Base-by-base conservation (phyloP, 371 early-diverging fungal genomes). In the Rozella allomycis region DNA sequence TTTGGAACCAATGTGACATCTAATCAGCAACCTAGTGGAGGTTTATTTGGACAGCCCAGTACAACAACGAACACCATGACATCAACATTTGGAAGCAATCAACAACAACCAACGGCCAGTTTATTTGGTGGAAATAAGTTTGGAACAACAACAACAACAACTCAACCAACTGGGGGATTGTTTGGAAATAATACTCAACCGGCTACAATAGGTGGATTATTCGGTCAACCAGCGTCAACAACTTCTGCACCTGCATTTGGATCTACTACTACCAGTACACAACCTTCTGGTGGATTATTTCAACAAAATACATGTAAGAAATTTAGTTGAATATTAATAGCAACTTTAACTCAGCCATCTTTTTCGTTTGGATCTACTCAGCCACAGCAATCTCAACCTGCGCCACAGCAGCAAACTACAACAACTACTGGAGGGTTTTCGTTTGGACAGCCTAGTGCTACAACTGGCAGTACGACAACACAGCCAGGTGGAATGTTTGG, bases 221-320 rank as follows among this genome's bases (percentile, higher is more conserved):
- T 47, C 29, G 49, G 43, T 14, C 31, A 34, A 25, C 55, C 55
- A 35, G 53, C 50, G 12, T 17, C 47, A 1, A 31, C 51, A 4
- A 35, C 53, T 9, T 27, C 43, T 5, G 37, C 50, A 6, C 9
- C 51, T 4, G 42, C 49, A 4, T 45, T 49, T 9, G 41, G 58
- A 8, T 38, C 45, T 13, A 38, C 45, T 29, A 54, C 55, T 9
- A 49, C 50, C n/a, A 33, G 41, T 11, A 40, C 47, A 14, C 12
- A 37, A 22, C 20, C 47, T 17, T 60, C 57, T 31, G 63, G 58
- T 12, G 48, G 43, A 17, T 43, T 50, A 26, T 46, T 45, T 46
- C 26, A 55, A 50, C 14, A 39, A 2, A 39, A 48, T 5, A 37
- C 43, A 2, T 30, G 52, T 3, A 48, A 49, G 23, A 40, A 49